These are phyloP conservation scores for Thalassiosira profunda DNA, from an alignment of 108 stramenopile species.

Conservation along the genomic window DNA sequence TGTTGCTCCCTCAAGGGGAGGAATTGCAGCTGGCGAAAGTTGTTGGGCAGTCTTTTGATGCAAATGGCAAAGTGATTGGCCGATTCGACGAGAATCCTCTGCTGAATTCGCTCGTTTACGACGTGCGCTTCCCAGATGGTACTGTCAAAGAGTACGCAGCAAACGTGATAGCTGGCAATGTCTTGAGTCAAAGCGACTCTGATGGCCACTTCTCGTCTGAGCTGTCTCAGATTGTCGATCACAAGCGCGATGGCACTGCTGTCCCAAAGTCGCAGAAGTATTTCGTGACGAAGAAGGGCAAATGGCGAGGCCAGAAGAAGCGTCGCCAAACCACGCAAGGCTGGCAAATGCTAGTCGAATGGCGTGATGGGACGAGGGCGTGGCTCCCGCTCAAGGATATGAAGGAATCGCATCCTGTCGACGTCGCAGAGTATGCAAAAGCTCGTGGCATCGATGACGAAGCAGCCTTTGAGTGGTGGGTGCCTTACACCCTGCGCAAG, in stretches of 20 bases:
- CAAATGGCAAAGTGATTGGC: slow-evolving; percentile 6
- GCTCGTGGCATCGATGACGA: slow-evolving; percentile 20
- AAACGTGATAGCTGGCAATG: slow-evolving; percentile 61
- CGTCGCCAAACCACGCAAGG: slow-evolving; percentile 44
- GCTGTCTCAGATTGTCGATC: slow-evolving; percentile 16
- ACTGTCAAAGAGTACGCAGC: slow-evolving; percentile 25
- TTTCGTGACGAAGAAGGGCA: slow-evolving; percentile 4
- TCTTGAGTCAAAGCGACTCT: slow-evolving; percentile 25
- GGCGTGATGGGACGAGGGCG: slow-evolving; percentile 31
- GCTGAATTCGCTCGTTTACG: slow-evolving; percentile 13
- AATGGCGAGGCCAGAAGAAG: not conserved
- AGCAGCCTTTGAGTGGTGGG: slow-evolving; percentile 57
- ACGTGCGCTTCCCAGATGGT: slow-evolving; percentile 16
- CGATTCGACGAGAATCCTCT: slow-evolving; percentile 13
- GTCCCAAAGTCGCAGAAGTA: slow-evolving; percentile 5
- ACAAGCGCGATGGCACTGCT: not conserved
- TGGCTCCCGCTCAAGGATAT: slow-evolving; percentile 41
- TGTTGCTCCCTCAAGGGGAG: slow-evolving; percentile 24
- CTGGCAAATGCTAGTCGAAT: slow-evolving; percentile 50
- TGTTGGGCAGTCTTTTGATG: slow-evolving; percentile 8
- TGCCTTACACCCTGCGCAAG: slow-evolving; percentile 9
- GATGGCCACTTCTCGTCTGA: slow-evolving; percentile 17
- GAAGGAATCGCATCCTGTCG: slow-evolving; percentile 62
- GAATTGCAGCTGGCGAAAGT: slow-evolving; percentile 21
- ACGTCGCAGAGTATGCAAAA: slow-evolving; percentile 47